Evolutionary conservation across 2,329 filamentous ascomycete genomes (phyloP).

Genomic region (Aspergillus sp.): DNA sequence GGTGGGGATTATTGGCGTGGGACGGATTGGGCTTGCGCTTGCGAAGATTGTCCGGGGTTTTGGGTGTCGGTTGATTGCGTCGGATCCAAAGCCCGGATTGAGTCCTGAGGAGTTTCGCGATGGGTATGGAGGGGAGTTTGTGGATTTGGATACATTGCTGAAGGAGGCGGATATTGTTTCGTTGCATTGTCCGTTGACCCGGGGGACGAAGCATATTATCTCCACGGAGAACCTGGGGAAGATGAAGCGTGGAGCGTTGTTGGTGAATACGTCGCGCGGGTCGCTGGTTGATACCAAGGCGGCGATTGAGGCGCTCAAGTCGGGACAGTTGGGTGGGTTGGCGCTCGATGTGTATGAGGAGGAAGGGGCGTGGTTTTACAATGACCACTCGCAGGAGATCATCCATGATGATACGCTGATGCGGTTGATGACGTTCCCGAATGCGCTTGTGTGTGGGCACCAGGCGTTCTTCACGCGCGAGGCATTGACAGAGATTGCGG

Average conservation of each 20-base stretch:
- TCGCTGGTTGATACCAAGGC: slow-evolving; percentile 65
- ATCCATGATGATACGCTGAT: slow-evolving; percentile 70
- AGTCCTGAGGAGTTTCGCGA: slow-evolving; percentile 54
- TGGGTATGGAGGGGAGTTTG: slow-evolving; percentile 52
- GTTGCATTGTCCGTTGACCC: slow-evolving; percentile 68
- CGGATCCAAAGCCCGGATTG: slow-evolving; percentile 56
- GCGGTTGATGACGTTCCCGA: slow-evolving; percentile 70
- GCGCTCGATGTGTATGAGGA: slow-evolving; percentile 72
- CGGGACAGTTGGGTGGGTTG: slow-evolving; percentile 62
- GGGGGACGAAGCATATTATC: slow-evolving; percentile 64
- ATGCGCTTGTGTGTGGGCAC: slow-evolving; percentile 69
- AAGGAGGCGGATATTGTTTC: slow-evolving; percentile 64
- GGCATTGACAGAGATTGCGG: slow-evolving; percentile 66
- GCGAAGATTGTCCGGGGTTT: slow-evolving; percentile 68
- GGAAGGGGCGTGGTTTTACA: slow-evolving; percentile 65
- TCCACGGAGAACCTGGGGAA: slow-evolving; percentile 56
- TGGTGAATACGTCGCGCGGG: slow-evolving; percentile 70
- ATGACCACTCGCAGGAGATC: slow-evolving; percentile 67
- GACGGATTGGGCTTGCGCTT: slow-evolving; percentile 66
- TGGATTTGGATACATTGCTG: slow-evolving; percentile 60
- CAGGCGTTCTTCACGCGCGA: slow-evolving; percentile 73
- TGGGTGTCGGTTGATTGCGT: slow-evolving; percentile 65
- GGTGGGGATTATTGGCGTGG: slow-evolving; percentile 68
- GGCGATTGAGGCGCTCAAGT: slow-evolving; percentile 65
- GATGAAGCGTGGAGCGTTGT: slow-evolving; percentile 64